Conservation (phyloP, 768 basidiomycete genomes). For the Suillus sp. region DNA sequence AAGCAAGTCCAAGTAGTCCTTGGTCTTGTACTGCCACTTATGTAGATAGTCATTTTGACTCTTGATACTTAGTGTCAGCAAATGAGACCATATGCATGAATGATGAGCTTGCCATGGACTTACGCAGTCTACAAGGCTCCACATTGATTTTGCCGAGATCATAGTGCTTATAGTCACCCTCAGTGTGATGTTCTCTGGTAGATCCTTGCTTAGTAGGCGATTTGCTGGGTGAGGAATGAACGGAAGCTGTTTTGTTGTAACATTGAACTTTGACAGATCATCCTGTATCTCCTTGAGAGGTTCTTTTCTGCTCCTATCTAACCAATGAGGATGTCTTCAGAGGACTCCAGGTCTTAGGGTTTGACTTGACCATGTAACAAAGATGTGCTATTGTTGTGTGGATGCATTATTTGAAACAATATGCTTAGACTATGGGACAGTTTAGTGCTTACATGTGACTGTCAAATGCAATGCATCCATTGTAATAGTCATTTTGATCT, state of each 20-base stretch:
- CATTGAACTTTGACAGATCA: not conserved
- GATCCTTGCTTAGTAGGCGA: not conserved
- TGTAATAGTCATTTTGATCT: too few species aligned
- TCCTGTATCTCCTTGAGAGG: not conserved
- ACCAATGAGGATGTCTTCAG: not conserved
- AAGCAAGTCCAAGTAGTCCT: not conserved
- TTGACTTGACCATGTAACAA: not conserved
- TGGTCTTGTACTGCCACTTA: conserved; percentile 5
- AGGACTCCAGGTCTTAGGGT: not conserved
- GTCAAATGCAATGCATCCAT: too few species aligned
- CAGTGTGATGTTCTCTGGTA: not conserved
- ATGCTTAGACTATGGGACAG: too few species aligned
- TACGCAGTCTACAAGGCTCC: not conserved
- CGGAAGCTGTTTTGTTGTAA: not conserved
- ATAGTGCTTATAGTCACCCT: not conserved
- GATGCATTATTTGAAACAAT: not conserved
- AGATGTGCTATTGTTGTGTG: not conserved
- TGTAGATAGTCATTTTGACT: conserved; percentile 11
- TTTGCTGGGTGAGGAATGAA: not conserved
- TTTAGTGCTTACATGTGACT: too few species aligned
- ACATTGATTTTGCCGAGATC: not conserved
- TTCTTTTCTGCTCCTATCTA: not conserved
- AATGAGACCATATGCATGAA: not conserved
- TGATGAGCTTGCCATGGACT: not conserved
- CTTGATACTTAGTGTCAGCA: not conserved